These are phyloP conservation scores for Phlebiopsis flavidoalba DNA, from an alignment of 768 basidiomycete genomes.

Conservation along the genomic window DNA sequence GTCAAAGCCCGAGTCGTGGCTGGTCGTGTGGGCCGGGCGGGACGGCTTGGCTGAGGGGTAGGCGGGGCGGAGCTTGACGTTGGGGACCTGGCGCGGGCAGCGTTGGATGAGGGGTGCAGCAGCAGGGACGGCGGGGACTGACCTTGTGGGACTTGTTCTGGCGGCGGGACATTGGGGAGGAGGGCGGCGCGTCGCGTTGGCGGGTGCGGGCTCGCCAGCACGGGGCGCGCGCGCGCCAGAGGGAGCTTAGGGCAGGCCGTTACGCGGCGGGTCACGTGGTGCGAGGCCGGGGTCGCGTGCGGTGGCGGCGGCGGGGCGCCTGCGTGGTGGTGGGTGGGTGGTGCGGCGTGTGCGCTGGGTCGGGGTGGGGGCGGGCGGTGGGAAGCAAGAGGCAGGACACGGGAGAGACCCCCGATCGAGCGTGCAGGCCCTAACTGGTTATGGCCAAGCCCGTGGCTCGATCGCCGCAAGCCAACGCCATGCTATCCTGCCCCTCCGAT, in stretches of 20 bases:
- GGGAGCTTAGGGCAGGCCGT: constrained; percentile 4
- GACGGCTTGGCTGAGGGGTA: constrained; percentile 36
- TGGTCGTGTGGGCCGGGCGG: constrained; percentile 41
- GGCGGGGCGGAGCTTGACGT: constrained; percentile 74
- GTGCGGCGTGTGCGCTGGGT: no score
- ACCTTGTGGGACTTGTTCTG: constrained; percentile 68
- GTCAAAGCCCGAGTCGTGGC: constrained; percentile 40
- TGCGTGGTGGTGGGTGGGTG: no score
- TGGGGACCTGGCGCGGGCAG: constrained; percentile 59
- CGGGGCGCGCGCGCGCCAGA: background rate
- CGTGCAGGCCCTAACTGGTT: background rate
- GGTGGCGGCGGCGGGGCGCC: background rate
- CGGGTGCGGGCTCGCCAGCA: background rate
- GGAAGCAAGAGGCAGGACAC: no score
- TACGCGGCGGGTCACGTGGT: background rate
- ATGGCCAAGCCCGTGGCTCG: background rate
- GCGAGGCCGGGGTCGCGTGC: background rate
- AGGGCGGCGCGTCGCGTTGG: background rate
- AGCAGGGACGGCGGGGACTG: background rate
- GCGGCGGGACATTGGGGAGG: constrained; percentile 24
- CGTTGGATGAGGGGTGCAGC: background rate
- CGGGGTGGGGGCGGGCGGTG: no score
- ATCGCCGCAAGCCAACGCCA: background rate
- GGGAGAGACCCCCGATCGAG: background rate
- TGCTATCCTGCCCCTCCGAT: background rate